phyloP scores from a whole-genome alignment of 495 filamentous ascomycete genomes.

The Aspergillus sclerotioniger region DNA sequence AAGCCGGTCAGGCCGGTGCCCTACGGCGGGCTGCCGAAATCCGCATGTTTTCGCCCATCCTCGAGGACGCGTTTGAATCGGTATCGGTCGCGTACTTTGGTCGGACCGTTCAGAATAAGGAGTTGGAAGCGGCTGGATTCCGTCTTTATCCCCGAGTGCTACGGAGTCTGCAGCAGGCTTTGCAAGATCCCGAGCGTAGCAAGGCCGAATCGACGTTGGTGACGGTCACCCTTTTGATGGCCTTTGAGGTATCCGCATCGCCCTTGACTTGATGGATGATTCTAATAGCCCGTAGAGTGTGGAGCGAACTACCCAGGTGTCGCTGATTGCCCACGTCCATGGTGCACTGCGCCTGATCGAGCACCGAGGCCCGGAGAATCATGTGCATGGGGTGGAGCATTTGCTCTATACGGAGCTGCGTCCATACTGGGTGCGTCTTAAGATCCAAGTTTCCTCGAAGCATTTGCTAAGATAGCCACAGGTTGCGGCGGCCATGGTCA shows the following conservation, averaged over 20 bases:
- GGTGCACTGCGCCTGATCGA: slow-evolving; percentile 44
- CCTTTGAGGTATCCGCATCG: slow-evolving; percentile 35
- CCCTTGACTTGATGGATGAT: neutral
- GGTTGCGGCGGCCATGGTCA: slow-evolving; percentile 36
- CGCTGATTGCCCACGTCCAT: slow-evolving; percentile 39
- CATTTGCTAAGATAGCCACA: slow-evolving; percentile 12
- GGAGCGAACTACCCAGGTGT: slow-evolving; percentile 38
- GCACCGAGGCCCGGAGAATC: slow-evolving; percentile 45
- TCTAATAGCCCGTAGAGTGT: slow-evolving; percentile 36
- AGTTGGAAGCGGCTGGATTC: slow-evolving; percentile 39
- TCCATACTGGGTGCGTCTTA: slow-evolving; percentile 41
- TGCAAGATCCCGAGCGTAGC: slow-evolving; percentile 40
- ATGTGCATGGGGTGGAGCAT: slow-evolving; percentile 47
- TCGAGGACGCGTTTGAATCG: slow-evolving; percentile 41
- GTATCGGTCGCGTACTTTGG: slow-evolving; percentile 46
- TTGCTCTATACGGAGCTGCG: slow-evolving; percentile 43
- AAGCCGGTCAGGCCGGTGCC: slow-evolving; percentile 41
- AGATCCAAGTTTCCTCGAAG: neutral
- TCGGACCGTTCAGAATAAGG: slow-evolving; percentile 35
- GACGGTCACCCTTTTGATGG: slow-evolving; percentile 44
- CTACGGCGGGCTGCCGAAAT: slow-evolving; percentile 41
- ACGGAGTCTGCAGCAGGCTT: slow-evolving; percentile 38
- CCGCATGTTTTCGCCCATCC: slow-evolving; percentile 45
- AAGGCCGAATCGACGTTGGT: slow-evolving; percentile 45
- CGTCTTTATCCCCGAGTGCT: slow-evolving; percentile 41